Percentiles rank a stretch among this genome's conserved stretches.
Evolutionary conservation across 2,329 filamentous ascomycete species (phyloP).

Genomic region (Cordyceps fumosorosea): DNA sequence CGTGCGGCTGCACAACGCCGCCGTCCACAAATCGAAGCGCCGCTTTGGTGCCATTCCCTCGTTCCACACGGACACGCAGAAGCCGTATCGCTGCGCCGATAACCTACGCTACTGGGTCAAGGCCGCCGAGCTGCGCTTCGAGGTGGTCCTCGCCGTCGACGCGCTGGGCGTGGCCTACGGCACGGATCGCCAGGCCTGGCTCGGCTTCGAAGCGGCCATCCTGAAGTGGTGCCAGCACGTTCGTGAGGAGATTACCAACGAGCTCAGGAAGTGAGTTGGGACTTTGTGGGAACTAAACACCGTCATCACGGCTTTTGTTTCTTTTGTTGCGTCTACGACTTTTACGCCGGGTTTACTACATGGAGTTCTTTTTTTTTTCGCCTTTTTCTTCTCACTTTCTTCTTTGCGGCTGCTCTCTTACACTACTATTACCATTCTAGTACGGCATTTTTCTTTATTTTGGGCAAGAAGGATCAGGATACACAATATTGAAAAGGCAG

Average conservation of each 20-base stretch:
- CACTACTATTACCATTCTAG: neutral
- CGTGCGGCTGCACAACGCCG: constrained; percentile 82
- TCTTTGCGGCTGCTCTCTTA: neutral
- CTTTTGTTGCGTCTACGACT: neutral
- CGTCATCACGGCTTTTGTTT: neutral
- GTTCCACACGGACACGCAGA: constrained; percentile 87
- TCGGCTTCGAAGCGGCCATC: constrained; percentile 75
- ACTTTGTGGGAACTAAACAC: neutral
- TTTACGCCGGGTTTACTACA: neutral
- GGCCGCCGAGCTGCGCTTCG: constrained; percentile 89
- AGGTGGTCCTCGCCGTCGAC: constrained; percentile 75
- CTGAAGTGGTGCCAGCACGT: constrained; percentile 78
- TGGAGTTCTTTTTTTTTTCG: neutral
- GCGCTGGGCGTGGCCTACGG: constrained; percentile 81
- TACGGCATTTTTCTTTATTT: neutral
- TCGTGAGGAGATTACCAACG: constrained; percentile 72
- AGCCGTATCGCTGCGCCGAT: constrained; percentile 89
- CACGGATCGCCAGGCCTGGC: constrained; percentile 63
- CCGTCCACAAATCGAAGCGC: constrained; percentile 75
- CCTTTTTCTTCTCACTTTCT: neutral
- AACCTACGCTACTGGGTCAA: constrained; percentile 96
- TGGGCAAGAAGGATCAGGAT: neutral
- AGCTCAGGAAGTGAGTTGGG: constrained; percentile 35
- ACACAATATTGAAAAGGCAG: neutral
- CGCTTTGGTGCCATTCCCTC: constrained; percentile 84